phyloP scores from a whole-genome alignment of 495 filamentous ascomycete species.

The Penicillium ucsense region DNA sequence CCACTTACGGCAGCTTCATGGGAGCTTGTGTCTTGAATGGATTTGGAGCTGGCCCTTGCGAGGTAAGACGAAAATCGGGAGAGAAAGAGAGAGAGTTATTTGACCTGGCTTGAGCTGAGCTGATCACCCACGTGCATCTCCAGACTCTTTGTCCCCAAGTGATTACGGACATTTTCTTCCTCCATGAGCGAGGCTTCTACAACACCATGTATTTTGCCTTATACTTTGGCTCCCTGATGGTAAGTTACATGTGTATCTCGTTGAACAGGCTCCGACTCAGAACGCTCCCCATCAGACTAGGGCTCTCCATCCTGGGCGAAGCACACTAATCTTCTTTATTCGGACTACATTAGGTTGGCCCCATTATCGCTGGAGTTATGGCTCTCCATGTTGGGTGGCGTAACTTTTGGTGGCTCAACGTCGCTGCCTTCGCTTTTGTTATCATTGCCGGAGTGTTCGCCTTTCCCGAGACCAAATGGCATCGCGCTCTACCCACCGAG shows the following conservation, averaged over 20 bases:
- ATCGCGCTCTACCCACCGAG: constrained; percentile 29
- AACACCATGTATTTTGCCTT: constrained; percentile 57
- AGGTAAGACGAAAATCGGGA: not conserved
- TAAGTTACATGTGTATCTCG: not conserved
- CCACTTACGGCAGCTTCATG: constrained; percentile 50
- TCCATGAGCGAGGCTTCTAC: constrained; percentile 56
- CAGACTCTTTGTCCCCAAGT: constrained; percentile 51
- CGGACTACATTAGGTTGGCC: constrained; percentile 21
- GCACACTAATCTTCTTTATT: not conserved
- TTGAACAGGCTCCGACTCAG: too few species aligned
- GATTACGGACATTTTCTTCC: constrained; percentile 57
- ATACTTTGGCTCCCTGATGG: constrained; percentile 36
- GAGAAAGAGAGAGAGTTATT: too few species aligned
- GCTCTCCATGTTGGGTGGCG: constrained; percentile 47
- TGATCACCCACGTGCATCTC: not conserved
- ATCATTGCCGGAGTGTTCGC: constrained; percentile 42
- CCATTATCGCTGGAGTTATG: constrained; percentile 51
- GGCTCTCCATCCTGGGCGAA: too few species aligned
- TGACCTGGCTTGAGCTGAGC: not conserved
- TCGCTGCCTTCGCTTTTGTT: constrained; percentile 35
- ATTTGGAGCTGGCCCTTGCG: constrained; percentile 44
- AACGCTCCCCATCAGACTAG: too few species aligned
- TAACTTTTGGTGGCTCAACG: constrained; percentile 49
- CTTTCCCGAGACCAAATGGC: constrained; percentile 55
- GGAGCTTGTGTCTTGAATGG: constrained; percentile 52